Base-by-base conservation (phyloP, 495 filamentous ascomycete genomes). In the Talaromyces stipitatus region DNA sequence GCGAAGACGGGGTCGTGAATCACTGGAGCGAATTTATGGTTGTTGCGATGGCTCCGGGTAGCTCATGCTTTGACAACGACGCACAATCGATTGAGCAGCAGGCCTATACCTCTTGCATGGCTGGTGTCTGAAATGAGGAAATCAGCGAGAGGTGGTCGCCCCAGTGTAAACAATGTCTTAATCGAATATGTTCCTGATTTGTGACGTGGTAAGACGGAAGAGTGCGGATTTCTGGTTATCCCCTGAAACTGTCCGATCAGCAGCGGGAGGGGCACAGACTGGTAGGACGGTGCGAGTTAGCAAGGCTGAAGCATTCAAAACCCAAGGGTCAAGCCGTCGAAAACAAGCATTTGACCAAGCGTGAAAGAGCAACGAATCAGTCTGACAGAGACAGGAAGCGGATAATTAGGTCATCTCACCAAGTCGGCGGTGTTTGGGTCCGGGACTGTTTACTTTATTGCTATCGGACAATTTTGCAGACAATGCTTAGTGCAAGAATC, bases 1-100 rank as follows among this genome's bases (percentile, higher is more conserved):
- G 62, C 67, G 66, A 61, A 61, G 66, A 60, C 51, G 54, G 50
- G n/a, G 58, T 58, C 32, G 43, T 51, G 54, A 24, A 50, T 30
- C 23, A 33, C 32, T n/a, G 11, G 32, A 33, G 32, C 32, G 32
- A 27, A 28, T 18, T 20, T n/a, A n/a, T n/a, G n/a, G 4, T 45
- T 20, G 23, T 10, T 46, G 54, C 14, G 33, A 2, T 18, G 1
- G n/a, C 33, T 28, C 23, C 33, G 24, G 36, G 18, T 41, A 22
- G 51, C 30, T 55, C 54, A 55, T 55, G 54, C 54, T 46, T 23
- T 18, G 33, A 27, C n/a, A n/a, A n/a, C 24, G 20, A 55, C 22
- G 33, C 32, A 41, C 23, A 29, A 11, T 55, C 54, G 54, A 28
- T 41, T 36, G 51, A 55, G 27, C 48, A 51, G 47, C 48, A 18